phyloP scores from a whole-genome alignment of 208 protist genomes.

The Acanthamoeba culbertsoni region DNA sequence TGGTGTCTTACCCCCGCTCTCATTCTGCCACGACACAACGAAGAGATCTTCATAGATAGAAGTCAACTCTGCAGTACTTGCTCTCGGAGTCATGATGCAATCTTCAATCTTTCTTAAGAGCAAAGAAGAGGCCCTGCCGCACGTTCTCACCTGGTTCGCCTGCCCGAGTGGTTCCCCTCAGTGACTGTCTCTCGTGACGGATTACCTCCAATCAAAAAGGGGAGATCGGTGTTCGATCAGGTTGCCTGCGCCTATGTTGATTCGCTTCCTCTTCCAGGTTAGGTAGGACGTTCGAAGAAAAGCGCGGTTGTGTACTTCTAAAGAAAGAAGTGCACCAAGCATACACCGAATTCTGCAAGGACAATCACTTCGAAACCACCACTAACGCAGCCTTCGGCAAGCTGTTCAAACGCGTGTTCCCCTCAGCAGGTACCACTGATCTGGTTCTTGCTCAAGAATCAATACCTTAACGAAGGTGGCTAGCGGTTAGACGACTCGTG shows the following conservation, averaged over 20 bases:
- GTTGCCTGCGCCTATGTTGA: background rate
- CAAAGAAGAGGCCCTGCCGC: background rate
- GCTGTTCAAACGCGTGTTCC: conserved; percentile 39
- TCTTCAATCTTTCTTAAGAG: background rate
- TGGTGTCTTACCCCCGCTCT: no score
- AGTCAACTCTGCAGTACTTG: no score
- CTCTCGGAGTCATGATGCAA: background rate
- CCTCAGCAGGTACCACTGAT: background rate
- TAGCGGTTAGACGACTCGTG: background rate
- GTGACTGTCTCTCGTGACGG: background rate
- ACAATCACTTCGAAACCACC: background rate
- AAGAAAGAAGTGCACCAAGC: background rate
- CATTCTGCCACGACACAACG: no score
- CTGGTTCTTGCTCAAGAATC: background rate
- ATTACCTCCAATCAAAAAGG: no score
- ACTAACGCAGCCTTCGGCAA: conserved; percentile 38
- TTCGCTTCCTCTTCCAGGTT: background rate
- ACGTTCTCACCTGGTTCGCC: background rate
- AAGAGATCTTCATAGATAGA: no score
- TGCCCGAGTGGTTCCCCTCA: no score
- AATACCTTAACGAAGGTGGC: background rate
- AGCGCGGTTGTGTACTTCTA: background rate
- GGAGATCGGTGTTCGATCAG: no score
- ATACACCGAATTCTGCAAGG: background rate
- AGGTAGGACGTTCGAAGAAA: background rate